Conservation (phyloP, 1,139 yeast genomes). For the Meyerozyma smithsonii region DNA sequence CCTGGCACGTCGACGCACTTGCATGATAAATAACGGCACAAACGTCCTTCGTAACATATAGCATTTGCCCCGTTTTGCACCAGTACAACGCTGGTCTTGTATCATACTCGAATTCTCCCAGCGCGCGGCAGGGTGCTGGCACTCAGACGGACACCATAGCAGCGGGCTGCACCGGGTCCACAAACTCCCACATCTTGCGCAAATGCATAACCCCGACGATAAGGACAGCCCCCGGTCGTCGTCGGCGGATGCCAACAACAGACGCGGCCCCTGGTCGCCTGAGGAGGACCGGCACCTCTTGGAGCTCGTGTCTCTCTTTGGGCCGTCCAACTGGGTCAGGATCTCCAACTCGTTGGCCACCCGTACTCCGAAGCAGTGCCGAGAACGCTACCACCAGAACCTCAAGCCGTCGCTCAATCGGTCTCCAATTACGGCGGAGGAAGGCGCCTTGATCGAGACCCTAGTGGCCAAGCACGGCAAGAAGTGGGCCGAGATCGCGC, state of each 20-base stretch:
- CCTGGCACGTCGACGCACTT: not conserved
- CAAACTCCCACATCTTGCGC: not conserved
- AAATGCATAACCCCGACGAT: not conserved
- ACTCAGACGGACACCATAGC: not conserved
- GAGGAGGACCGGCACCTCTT: constrained; percentile 73
- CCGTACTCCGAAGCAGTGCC: constrained; percentile 86
- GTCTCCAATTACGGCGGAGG: constrained; percentile 79
- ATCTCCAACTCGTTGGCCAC: constrained; percentile 71
- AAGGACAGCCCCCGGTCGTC: not conserved
- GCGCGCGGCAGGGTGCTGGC: not conserved
- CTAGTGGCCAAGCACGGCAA: constrained; percentile 79
- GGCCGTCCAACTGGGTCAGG: constrained; percentile 90
- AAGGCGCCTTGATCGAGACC: constrained; percentile 75
- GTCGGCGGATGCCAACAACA: not conserved
- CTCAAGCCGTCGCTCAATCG: constrained; percentile 80
- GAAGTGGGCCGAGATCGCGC: constrained; percentile 91
- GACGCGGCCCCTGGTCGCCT: constrained; percentile 88
- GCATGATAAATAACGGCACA: not conserved
- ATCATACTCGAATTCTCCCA: not conserved
- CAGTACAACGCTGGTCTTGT: not conserved
- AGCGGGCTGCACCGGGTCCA: not conserved
- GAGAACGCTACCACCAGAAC: constrained; percentile 90
- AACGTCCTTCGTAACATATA: not conserved
- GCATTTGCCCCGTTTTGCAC: not conserved
- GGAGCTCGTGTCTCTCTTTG: constrained; percentile 65